Evolutionary conservation across 1,284 basidiomycete genomes (phyloP).

Genomic region (Agroathelia rolfsii): DNA sequence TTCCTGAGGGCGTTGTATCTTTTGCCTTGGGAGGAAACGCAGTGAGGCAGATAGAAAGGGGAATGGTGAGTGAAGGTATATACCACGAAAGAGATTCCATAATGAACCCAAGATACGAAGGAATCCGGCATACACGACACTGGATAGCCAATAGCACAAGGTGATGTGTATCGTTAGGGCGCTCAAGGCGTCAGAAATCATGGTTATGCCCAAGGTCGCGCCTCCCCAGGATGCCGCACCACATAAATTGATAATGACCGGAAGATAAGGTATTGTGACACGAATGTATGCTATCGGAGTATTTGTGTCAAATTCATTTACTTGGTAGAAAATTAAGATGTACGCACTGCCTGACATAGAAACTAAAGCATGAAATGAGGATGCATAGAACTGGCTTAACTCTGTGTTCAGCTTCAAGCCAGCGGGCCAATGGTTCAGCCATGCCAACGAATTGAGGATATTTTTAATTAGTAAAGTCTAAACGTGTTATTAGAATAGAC

Average conservation of each 20-base stretch:
- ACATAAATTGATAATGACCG: constrained; percentile 35
- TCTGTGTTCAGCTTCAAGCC: constrained; percentile 96
- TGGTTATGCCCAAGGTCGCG: constrained; percentile 59
- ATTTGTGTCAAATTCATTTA: constrained; percentile 16
- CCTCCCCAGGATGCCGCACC: constrained; percentile 55
- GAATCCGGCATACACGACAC: constrained; percentile 55
- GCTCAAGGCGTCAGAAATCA: constrained; percentile 57
- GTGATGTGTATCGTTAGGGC: constrained; percentile 69
- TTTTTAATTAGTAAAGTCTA: constrained; percentile 20
- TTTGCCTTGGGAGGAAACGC: constrained; percentile 65
- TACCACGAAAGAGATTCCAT: constrained; percentile 93
- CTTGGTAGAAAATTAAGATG: neutral
- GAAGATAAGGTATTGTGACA: constrained; percentile 28
- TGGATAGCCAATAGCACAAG: constrained; percentile 60
- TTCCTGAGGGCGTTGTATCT: constrained; percentile 76
- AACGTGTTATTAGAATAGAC: neutral
- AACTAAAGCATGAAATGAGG: constrained; percentile 56
- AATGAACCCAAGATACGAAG: constrained; percentile 57
- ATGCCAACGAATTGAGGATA: constrained; percentile 48
- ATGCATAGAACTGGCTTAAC: constrained; percentile 74
- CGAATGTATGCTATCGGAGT: constrained; percentile 10
- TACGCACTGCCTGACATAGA: constrained; percentile 59
- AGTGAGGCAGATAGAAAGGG: no score
- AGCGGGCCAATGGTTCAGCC: constrained; percentile 94
- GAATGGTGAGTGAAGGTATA: constrained; percentile 17